These are phyloP conservation scores for Haemoproteus tartakovskyi DNA, from an alignment of 169 alveolate genomes.

Conservation along the genomic window DNA sequence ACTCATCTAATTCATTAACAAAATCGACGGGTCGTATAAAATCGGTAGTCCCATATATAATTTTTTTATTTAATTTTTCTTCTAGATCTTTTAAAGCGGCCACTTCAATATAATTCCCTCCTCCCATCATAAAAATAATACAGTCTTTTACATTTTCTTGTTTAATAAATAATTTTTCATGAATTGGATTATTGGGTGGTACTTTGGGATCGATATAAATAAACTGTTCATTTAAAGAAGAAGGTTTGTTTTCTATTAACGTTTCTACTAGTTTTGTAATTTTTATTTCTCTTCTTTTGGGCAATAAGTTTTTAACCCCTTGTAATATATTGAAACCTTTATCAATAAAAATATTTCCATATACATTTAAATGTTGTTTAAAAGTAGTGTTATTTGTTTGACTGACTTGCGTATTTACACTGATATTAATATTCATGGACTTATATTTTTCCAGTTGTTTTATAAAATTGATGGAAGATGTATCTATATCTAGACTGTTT, in stretches of 20 bases:
- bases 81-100: slow-evolving; percentile 76
- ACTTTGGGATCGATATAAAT: slow-evolving; percentile 59
- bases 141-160: slow-evolving; percentile 76
- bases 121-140: slow-evolving; percentile 80
- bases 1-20: slow-evolving; percentile 65
- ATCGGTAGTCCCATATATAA: slow-evolving; percentile 74
- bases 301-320: slow-evolving; percentile 71
- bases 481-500: slow-evolving; percentile 55
- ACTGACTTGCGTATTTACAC: slow-evolving; percentile 23
- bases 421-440: slow-evolving; percentile 68
- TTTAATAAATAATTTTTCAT: slow-evolving; percentile 65
- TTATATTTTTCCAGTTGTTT: slow-evolving; percentile 68
- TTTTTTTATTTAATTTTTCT: slow-evolving; percentile 68
- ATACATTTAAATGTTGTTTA: slow-evolving; percentile 72
- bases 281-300: slow-evolving; percentile 73
- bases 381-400: slow-evolving; percentile 57
- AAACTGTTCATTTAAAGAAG: slow-evolving; percentile 65
- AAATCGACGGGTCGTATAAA: slow-evolving; percentile 69
- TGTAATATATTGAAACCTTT: slow-evolving; percentile 70
- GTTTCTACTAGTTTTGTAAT: slow-evolving; percentile 78
- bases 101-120: slow-evolving; percentile 82
- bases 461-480: slow-evolving; percentile 37
- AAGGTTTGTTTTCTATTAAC: slow-evolving; percentile 68
- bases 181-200: slow-evolving; percentile 7
- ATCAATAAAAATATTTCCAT: slow-evolving; percentile 75